Evolutionary conservation across 768 basidiomycete genomes (phyloP), one percentile per base, ranked within the genome.

Genomic region (Leccinum disarticulatum): DNA sequence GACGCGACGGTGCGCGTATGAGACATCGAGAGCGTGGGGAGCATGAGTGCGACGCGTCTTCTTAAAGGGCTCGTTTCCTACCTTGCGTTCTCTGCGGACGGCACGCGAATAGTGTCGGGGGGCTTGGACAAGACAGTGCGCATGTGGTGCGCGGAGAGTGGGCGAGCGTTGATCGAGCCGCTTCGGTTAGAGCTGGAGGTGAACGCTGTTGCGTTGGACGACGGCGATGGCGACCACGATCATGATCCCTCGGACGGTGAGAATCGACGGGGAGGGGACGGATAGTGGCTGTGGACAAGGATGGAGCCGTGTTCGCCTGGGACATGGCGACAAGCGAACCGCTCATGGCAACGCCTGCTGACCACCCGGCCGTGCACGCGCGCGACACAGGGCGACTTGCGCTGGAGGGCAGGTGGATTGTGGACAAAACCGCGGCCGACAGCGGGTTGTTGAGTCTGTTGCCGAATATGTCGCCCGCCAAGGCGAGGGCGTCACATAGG

Each of bases 1-100:
- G 73, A 74, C 14, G 46, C 56, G 46, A 70, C 61, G 5, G 65
- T 76, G 31, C 73, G 71, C 35, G 62, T 74, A 4, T 76, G 73
- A 73, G 71, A 76, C 53, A 50, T 66, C 1, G 66, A 70, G 50
- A 68, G 72, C 11, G 66, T 60, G 4, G 71, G 70, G 27, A 69
- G 68, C 30, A 68, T 76, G 57, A 68, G 59, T 8, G 63, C 54
- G n/a, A 22, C 56, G 8, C 60, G 64, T 0, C 63, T 68, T 0
- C 74, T 76, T 63, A 74, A 64, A 8, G 64, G 65, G 22, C 68
- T 67, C 38, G 73, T 74, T 6, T 54, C 63, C 3, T n/a, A 58
- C 46, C 30, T 74, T 4, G 64, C 69, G 0, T 75, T 75, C 52
- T 71, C 71, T 8, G 31, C 55, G 0, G 74, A 74, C 19, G 74